Conservation (phyloP, 768 basidiomycete species). For the Tulasnella sp. region DNA sequence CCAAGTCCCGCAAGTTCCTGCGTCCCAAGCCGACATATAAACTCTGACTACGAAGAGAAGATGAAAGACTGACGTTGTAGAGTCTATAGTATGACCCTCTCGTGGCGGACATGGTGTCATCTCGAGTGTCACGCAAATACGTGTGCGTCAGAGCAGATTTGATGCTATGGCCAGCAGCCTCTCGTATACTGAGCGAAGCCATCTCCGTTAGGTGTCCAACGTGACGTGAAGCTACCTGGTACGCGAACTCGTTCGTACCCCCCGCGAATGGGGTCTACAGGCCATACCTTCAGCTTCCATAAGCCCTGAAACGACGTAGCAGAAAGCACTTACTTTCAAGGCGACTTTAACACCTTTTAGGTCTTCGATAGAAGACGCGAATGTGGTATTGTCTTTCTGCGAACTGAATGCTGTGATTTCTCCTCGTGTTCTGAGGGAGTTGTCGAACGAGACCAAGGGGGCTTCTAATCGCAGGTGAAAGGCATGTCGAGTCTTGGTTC, state of each 20-base stretch:
- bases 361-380: slow-evolving; percentile 57
- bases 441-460: slow-evolving; percentile 36
- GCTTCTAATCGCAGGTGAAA: slow-evolving; percentile 58
- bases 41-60: background rate
- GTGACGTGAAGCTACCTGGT: slow-evolving; percentile 70
- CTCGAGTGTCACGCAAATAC: slow-evolving; percentile 61
- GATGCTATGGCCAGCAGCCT: slow-evolving; percentile 62
- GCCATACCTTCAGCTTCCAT: too few relatives aligned
- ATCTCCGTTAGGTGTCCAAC: slow-evolving; percentile 56
- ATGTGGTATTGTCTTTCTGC: slow-evolving; percentile 69
- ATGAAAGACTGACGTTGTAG: slow-evolving; percentile 28
- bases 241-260: slow-evolving; percentile 61
- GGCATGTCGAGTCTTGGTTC: slow-evolving; percentile 75
- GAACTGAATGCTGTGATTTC: slow-evolving; percentile 59
- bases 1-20: slow-evolving; percentile 62
- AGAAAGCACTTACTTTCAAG: slow-evolving; percentile 64
- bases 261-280: slow-evolving; percentile 9
- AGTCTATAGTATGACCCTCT: slow-evolving; percentile 50
- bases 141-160: slow-evolving; percentile 80
- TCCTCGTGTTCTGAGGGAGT: slow-evolving; percentile 49
- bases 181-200: slow-evolving; percentile 79
- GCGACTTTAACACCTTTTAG: slow-evolving; percentile 52
- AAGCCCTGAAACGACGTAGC: too few relatives aligned
- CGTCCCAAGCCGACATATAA: background rate
- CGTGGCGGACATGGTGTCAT: slow-evolving; percentile 52